Percentiles rank a stretch among this genome's conserved stretches.
Conservation (phyloP, 1,284 basidiomycete genomes). For the Ceratobasidium sp. region DNA sequence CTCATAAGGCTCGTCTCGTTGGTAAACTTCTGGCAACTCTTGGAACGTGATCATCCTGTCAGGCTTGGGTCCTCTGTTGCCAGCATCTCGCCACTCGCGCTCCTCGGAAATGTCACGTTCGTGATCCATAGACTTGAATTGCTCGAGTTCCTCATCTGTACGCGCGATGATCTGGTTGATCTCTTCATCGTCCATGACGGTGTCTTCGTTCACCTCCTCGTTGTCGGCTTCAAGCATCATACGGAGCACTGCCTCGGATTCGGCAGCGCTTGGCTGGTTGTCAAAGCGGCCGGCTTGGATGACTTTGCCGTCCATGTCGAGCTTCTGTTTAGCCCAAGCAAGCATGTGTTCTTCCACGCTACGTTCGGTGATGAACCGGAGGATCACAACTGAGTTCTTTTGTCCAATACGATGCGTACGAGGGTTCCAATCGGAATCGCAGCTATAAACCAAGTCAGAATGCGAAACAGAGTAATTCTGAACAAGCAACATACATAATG, state of each 20-base stretch:
- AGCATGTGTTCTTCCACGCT: conserved; percentile 99
- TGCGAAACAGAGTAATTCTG: conserved; percentile 48
- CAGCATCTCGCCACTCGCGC: conserved; percentile 80
- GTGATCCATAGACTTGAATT: conserved; percentile 90
- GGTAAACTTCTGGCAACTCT: conserved; percentile 95
- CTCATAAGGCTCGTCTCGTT: conserved; percentile 82
- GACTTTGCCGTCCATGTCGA: conserved; percentile 99
- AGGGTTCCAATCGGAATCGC: conserved; percentile 93
- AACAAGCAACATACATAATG: conserved; percentile 83
- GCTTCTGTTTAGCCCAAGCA: conserved; percentile 93
- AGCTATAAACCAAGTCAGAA: conserved; percentile 63
- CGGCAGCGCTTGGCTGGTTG: conserved; percentile 97
- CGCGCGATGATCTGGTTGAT: conserved; percentile 95
- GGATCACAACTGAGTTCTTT: conserved; percentile 96
- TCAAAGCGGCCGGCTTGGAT: conserved; percentile 99
- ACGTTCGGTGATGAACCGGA: conserved; percentile 97
- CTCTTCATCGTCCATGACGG: conserved; percentile 97
- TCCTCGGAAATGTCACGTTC: conserved; percentile 82
- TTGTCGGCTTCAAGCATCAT: conserved; percentile 91
- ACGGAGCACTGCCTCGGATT: conserved; percentile 87
- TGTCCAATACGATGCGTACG: conserved; percentile 99
- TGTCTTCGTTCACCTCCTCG: conserved; percentile 92
- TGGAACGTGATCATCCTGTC: conserved; percentile 86
- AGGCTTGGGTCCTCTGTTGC: conserved; percentile 85
- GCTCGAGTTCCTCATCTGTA: conserved; percentile 80